Conservation (phyloP, 2,329 filamentous ascomycete genomes). For the Neonectria magnoliae region DNA sequence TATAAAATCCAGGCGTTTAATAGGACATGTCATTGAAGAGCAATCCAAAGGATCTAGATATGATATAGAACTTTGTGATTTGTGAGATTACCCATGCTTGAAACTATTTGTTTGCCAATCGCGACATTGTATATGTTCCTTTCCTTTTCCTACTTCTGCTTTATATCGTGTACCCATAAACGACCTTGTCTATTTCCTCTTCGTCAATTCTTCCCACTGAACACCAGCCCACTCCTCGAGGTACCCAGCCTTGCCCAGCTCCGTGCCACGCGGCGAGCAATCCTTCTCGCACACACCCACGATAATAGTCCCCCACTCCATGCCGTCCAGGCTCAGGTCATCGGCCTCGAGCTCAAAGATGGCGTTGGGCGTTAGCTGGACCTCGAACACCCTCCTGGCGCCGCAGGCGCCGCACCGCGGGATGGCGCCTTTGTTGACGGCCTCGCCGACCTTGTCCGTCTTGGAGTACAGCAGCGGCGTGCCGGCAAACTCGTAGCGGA, state of each 20-base stretch:
- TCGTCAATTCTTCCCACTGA: slow-evolving; percentile 87
- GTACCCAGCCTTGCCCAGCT: slow-evolving; percentile 75
- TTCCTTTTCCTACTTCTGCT: slow-evolving; percentile 1
- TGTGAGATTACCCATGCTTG: slow-evolving; percentile 35
- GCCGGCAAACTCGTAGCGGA: slow-evolving; percentile 82
- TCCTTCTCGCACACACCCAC: slow-evolving; percentile 85
- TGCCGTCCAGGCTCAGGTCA: slow-evolving; percentile 78
- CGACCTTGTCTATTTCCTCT: slow-evolving; percentile 43
- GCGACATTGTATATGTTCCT: slow-evolving; percentile 13
- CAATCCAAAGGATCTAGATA: slow-evolving; percentile 47
- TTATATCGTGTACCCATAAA: slow-evolving; percentile 11
- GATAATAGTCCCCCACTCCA: slow-evolving; percentile 98
- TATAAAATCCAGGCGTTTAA: slow-evolving; percentile 50
- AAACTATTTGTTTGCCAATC: slow-evolving; percentile 16
- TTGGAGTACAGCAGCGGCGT: slow-evolving; percentile 82
- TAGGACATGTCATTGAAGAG: slow-evolving; percentile 50
- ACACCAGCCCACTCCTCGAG: slow-evolving; percentile 97
- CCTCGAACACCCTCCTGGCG: slow-evolving; percentile 81
- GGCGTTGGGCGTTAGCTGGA: slow-evolving; percentile 90
- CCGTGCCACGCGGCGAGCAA: slow-evolving; percentile 71
- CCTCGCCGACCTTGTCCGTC: slow-evolving; percentile 76
- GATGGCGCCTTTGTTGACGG: slow-evolving; percentile 66
- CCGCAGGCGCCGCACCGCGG: slow-evolving; percentile 84
- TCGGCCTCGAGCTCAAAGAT: slow-evolving; percentile 89
- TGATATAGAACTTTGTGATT: slow-evolving; percentile 44